Conservation (phyloP, 2,329 filamentous ascomycete species). For the Trichoderma semiorbis region DNA sequence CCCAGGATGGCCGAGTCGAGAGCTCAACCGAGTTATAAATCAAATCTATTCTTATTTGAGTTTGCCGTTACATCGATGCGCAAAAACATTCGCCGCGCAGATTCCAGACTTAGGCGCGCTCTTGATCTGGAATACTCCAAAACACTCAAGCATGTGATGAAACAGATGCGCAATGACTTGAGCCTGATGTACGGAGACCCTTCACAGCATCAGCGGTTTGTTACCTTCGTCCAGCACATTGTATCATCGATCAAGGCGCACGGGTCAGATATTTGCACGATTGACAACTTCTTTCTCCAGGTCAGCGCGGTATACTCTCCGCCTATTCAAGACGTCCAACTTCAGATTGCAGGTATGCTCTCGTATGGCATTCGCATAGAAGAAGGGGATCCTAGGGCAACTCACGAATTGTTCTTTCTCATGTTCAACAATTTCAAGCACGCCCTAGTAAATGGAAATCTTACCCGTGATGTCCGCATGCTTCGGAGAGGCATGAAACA, state of each 20-base stretch:
- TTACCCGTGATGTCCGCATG: constrained; percentile 46
- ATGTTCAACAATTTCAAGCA: constrained; percentile 56
- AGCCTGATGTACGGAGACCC: constrained; percentile 34
- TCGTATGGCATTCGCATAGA: constrained; percentile 54
- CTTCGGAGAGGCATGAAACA: constrained; percentile 49
- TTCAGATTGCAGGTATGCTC: constrained; percentile 54
- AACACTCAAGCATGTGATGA: constrained; percentile 47
- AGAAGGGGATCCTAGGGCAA: constrained; percentile 48
- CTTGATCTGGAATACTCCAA: constrained; percentile 42
- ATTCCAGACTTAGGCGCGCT: constrained; percentile 33
- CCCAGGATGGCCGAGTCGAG: constrained; percentile 36
- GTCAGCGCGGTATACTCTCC: constrained; percentile 56
- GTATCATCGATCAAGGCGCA: constrained; percentile 54
- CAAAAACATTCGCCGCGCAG: constrained; percentile 40
- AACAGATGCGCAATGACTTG: constrained; percentile 52
- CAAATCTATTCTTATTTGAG: constrained; percentile 49
- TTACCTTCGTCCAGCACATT: constrained; percentile 50
- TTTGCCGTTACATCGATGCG: constrained; percentile 50
- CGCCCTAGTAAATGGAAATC: constrained; percentile 46
- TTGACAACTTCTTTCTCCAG: constrained; percentile 56
- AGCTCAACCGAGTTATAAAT: constrained; percentile 44
- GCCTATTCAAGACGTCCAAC: constrained; percentile 51
- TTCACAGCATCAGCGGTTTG: constrained; percentile 45
- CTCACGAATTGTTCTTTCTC: constrained; percentile 53
- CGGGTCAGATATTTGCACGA: constrained; percentile 49